Base-by-base conservation (phyloP, 1,284 basidiomycete genomes). In the Apiotrichum brassicae region DNA sequence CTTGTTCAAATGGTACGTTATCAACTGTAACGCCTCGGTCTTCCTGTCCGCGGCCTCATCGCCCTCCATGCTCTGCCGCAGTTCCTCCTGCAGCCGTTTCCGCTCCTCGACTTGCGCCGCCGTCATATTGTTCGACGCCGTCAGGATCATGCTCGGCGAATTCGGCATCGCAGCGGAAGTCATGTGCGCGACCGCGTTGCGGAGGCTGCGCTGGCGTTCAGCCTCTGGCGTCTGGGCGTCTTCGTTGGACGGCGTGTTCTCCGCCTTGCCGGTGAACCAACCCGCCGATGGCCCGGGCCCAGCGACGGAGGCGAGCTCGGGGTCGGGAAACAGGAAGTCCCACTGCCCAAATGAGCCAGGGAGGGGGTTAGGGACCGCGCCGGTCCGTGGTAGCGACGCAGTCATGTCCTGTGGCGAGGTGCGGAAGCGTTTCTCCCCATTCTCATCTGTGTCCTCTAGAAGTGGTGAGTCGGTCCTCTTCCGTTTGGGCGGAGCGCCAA, bases 1-100 rank as follows among this genome's bases (percentile, higher is more conserved):
- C 70, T 93, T 92, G 61, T 90, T 85, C 43, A 93, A 76, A 65
- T 93, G 88, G 68, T 92, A 91, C 52, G 86, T 83, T 48, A 70
- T 64, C 22, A 71, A 53, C 60, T 64, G 65, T 49, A 70, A 58
- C 3, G 66, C 61, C 47, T 70, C 68, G 20, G 58, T 58, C 49
- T 65, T 69, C 33, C 60, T 48, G 34, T 65, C 64, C 4, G 49
- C 46, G 18, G 49, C 57, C 46, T 56, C 44, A 41, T 60, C 54
- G 48, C 60, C 58, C 36, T 59, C 51, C 47, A 68, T 56, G n/a
- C 46, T 57, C 43, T 56, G 47, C 23, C 59, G 58, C 33, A 68
- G 45, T 38, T 62, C 57, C 28, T 65, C 59, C 46, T 66, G 62
- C 22, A 62, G 50, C 33, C 52, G 48, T 20, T 53, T 51, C 24